Conservation (phyloP, 73 alveolate genomes). For the Tetrahymena thermophila region DNA sequence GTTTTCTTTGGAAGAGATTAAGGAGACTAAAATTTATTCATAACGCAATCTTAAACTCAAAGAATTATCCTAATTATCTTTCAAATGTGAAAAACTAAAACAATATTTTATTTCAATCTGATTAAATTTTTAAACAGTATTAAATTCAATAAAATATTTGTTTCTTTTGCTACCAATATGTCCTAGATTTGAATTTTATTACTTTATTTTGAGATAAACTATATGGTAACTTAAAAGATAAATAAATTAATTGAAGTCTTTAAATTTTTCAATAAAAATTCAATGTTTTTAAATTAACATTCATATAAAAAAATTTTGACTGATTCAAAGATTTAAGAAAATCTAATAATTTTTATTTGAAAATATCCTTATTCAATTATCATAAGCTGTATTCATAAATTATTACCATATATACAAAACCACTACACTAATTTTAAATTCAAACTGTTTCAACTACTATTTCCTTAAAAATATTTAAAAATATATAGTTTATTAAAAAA, state of each 20-base stretch:
- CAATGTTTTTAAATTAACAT: background rate
- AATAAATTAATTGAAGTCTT: too few species aligned
- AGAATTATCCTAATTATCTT: background rate
- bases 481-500: background rate
- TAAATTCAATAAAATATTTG: too few species aligned
- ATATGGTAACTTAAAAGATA: too few species aligned
- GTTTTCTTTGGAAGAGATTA: background rate
- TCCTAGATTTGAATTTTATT: background rate
- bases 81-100: background rate
- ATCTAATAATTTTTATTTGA: background rate
- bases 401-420: too few species aligned
- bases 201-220: background rate
- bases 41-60: background rate
- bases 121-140: too few species aligned
- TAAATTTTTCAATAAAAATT: background rate
- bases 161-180: too few species aligned
- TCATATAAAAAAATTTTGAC: background rate
- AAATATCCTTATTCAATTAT: background rate
- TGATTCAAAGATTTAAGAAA: background rate
- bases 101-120: background rate
- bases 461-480: background rate
- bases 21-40: background rate
- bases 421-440: background rate
- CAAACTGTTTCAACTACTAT: background rate
- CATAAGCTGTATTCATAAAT: background rate